Base-by-base conservation (phyloP, 768 basidiomycete genomes). In the Tricholoma terreum region DNA sequence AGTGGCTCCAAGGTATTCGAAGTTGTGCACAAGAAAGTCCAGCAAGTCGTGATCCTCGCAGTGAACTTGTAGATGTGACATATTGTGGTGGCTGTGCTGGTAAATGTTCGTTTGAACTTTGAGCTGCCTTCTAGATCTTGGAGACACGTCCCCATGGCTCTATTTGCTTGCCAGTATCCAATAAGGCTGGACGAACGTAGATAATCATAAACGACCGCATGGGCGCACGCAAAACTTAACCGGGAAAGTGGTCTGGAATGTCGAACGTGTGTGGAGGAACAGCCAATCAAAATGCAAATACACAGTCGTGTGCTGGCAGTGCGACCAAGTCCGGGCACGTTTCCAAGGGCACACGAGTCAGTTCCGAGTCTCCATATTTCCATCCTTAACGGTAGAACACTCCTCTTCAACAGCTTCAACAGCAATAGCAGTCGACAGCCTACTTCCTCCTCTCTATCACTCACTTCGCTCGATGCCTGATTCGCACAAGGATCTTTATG, bases 261-360 rank as follows among this genome's bases (percentile, higher is more conserved):
- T 38, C 68, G 64, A 73, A 73, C 72, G 72, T 73, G 72, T 60
- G 69, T 56, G 22, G 19, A 10, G 14, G 9, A 50, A 24, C 60
- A 59, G 58, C 71, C 71, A 72, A 71, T 73, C 69, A 69, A 46
- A 57, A 57, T 15, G 49, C 53, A 56, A 58, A 57, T 57, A 50
- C 34, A 14, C n/a, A 59, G 70, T 71, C 72, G 72, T 69, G 69
- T 72, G 70, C 69, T 59, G 53, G 27, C 46, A 43, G 42, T 54
- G 55, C 48, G 30, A 33, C 46, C 17, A 48, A 49, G 52, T 57
- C 57, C 14, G 24, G 55, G 57, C 67, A 70, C 70, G 71, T 72
- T 72, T 69, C 63, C 65, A 59, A 61, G 60, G 35, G 69, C 71
- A 71, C 71, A 70, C 69, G 69, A 71, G 70, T 52, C 36, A 51